phyloP scores from a whole-genome alignment of 2,329 filamentous ascomycete genomes.

The Colletotrichum liriopes region DNA sequence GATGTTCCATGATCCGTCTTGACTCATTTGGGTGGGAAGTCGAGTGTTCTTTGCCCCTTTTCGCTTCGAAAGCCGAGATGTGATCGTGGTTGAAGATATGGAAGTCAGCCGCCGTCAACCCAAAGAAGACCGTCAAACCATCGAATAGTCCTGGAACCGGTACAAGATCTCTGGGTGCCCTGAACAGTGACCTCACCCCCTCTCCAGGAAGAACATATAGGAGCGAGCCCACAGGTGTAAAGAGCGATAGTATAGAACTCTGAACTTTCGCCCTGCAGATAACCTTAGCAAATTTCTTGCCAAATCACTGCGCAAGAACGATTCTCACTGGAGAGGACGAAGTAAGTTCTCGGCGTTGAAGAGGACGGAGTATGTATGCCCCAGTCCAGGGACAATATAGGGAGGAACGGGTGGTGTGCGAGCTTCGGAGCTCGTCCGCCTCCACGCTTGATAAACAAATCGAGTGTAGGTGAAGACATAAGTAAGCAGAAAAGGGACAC shows the following conservation, averaged over 20 bases:
- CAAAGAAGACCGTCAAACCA: constrained; percentile 32
- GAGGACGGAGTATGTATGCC: constrained; percentile 7
- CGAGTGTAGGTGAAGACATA: constrained; percentile 3
- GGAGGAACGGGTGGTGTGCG: not conserved
- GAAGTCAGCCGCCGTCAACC: constrained; percentile 10
- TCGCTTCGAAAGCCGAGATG: constrained; percentile 23
- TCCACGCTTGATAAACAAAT: not conserved
- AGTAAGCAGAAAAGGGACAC: not conserved
- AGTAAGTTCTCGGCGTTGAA: constrained; percentile 23
- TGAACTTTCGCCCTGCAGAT: not conserved
- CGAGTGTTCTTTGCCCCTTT: not conserved
- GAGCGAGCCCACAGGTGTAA: not conserved
- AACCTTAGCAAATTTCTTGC: rapidly evolving
- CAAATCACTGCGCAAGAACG: not conserved
- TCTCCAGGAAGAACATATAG: constrained; percentile 34
- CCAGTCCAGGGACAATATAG: not conserved
- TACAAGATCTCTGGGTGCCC: constrained; percentile 2
- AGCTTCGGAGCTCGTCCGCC: not conserved
- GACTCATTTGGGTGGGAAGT: constrained; percentile 25
- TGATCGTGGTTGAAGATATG: constrained; percentile 31
- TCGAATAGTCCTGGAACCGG: constrained; percentile 29
- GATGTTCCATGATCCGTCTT: constrained; percentile 35
- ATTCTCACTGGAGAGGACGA: constrained; percentile 1
- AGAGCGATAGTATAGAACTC: not conserved
- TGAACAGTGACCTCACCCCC: constrained; percentile 19